These are phyloP conservation scores for Onygenales sp. DNA, from an alignment of 2,329 filamentous ascomycete species.

Conservation along the genomic window DNA sequence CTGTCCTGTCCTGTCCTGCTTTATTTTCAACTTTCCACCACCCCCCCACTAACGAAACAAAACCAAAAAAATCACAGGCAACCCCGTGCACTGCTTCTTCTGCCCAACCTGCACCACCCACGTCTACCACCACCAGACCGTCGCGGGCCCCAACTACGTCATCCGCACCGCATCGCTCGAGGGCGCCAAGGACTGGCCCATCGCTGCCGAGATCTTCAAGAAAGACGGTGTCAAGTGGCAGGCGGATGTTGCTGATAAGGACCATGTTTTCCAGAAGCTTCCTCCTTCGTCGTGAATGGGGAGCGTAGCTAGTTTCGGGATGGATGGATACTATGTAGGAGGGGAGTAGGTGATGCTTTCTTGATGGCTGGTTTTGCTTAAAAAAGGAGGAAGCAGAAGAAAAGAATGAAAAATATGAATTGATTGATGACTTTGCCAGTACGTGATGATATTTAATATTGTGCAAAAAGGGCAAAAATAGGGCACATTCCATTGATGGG, in stretches of 20 bases:
- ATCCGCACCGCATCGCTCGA: conserved; percentile 43
- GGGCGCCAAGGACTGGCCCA: conserved; percentile 37
- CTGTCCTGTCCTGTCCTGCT: neutral
- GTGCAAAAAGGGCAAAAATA: no score
- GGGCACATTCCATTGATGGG: no score
- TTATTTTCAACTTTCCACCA: neutral
- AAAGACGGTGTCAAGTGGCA: conserved; percentile 45
- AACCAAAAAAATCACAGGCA: conserved; percentile 27
- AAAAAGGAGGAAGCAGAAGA: no score
- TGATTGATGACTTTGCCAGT: no score
- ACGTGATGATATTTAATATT: no score
- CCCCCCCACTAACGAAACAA: neutral
- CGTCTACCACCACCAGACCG: conserved; percentile 47
- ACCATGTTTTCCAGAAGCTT: conserved; percentile 29
- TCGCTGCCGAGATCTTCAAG: conserved; percentile 46
- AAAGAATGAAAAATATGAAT: no score
- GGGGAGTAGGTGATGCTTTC: no score
- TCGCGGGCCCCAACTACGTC: conserved; percentile 41
- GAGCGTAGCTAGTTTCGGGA: neutral
- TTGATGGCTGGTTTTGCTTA: no score
- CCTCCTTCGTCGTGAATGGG: conserved; percentile 28
- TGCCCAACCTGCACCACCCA: conserved; percentile 48
- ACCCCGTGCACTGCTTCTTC: conserved; percentile 48
- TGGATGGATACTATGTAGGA: no score
- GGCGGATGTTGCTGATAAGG: conserved; percentile 36